phyloP scores from a whole-genome alignment of 2,329 filamentous ascomycete species.

The Curvularia verruculosa region DNA sequence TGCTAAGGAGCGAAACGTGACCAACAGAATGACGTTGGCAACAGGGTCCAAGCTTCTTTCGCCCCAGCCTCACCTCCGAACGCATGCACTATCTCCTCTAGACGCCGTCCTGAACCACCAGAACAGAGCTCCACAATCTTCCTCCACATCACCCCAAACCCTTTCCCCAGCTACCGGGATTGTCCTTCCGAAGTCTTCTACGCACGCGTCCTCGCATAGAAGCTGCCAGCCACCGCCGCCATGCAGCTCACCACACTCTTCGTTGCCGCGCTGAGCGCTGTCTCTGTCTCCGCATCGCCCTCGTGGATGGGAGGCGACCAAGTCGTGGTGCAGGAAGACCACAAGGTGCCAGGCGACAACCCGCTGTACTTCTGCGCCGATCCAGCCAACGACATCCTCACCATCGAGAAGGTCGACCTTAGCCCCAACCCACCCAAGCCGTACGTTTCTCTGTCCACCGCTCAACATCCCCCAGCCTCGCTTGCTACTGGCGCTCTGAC shows the following conservation, averaged over 20 bases:
- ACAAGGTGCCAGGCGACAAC: conserved; percentile 81
- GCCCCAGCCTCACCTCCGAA: conserved; percentile 12
- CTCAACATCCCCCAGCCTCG: neutral
- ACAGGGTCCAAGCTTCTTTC: conserved; percentile 11
- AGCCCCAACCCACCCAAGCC: conserved; percentile 82
- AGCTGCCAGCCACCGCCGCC: conserved; percentile 11
- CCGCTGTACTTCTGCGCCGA: conserved; percentile 80
- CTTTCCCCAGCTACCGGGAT: neutral
- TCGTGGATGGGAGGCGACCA: conserved; percentile 54
- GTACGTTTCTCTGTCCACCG: conserved; percentile 64
- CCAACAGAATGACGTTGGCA: conserved; percentile 13
- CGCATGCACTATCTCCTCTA: conserved; percentile 8
- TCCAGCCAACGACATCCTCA: conserved; percentile 72
- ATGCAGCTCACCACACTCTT: conserved; percentile 49
- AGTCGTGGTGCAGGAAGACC: conserved; percentile 58
- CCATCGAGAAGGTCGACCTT: conserved; percentile 80
- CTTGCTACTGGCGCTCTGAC: neutral
- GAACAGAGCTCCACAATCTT: conserved; percentile 13
- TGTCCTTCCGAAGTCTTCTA: neutral
- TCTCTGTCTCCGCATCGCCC: conserved; percentile 49
- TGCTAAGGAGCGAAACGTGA: conserved; percentile 9
- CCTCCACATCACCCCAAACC: conserved; percentile 6
- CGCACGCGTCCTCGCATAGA: neutral
- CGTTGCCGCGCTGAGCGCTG: conserved; percentile 52
- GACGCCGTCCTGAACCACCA: conserved; percentile 15